Evolutionary conservation across 2,329 filamentous ascomycete genomes (phyloP).

Genomic region (Pezizomycotina sp.): DNA sequence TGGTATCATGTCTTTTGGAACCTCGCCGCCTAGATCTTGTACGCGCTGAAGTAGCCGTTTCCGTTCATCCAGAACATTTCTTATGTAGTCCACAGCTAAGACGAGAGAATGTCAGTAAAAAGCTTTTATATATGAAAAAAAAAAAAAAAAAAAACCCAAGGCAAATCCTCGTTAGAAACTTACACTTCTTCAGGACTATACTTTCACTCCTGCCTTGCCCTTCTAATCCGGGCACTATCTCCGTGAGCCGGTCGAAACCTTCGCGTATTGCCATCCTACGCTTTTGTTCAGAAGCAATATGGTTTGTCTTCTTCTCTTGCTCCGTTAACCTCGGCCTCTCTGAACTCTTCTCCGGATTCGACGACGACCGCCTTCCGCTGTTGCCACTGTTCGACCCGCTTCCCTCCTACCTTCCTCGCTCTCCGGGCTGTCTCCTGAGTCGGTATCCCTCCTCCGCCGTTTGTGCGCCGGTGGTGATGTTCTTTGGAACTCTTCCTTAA

Average conservation of each 20-base stretch:
- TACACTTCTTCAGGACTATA: conserved; percentile 53
- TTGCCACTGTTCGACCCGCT: conserved; percentile 1
- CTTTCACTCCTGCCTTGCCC: conserved; percentile 76
- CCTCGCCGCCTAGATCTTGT: conserved; percentile 41
- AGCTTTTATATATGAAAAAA: neutral
- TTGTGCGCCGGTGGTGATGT: conserved; percentile 5
- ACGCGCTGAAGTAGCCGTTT: conserved; percentile 42
- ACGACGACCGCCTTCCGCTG: conserved; percentile 5
- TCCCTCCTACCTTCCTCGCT: conserved; percentile 8
- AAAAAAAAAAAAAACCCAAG: neutral
- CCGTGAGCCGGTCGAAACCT: conserved; percentile 65
- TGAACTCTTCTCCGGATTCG: conserved; percentile 8
- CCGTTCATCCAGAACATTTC: conserved; percentile 42
- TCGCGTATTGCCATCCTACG: conserved; percentile 37
- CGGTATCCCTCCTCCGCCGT: conserved; percentile 14
- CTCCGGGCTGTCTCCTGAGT: conserved; percentile 2
- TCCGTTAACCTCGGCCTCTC: conserved; percentile 51
- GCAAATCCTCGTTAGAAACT: conserved; percentile 3
- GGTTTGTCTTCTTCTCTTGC: conserved; percentile 56
- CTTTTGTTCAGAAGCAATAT: conserved; percentile 50
- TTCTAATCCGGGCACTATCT: conserved; percentile 63
- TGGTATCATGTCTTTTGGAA: conserved; percentile 28
- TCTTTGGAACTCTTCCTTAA: neutral
- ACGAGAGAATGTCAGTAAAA: conserved; percentile 1
- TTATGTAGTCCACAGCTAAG: conserved; percentile 45